These are phyloP conservation scores for Colletotrichum agaves DNA, from an alignment of 2,329 filamentous ascomycete genomes.

Conservation along the genomic window DNA sequence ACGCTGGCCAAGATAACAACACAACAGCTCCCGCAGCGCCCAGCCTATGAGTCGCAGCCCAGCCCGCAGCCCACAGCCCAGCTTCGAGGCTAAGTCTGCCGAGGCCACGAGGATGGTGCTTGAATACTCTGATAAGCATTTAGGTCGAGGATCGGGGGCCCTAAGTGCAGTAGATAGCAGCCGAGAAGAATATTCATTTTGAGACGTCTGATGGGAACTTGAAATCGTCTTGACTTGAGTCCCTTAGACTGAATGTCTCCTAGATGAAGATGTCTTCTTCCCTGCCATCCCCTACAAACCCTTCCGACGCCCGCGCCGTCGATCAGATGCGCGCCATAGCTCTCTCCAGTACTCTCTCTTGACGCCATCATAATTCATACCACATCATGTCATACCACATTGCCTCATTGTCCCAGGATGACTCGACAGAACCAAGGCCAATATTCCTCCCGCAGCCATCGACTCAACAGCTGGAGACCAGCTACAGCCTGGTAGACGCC, in stretches of 20 bases:
- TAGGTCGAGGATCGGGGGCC: background rate
- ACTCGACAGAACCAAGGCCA: background rate
- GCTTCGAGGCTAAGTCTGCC: background rate
- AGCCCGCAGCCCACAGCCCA: background rate
- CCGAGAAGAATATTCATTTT: background rate
- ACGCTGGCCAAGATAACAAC: background rate
- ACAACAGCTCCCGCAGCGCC: background rate
- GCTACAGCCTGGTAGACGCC: background rate
- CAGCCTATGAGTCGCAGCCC: background rate
- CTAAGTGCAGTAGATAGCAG: background rate
- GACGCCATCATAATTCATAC: background rate
- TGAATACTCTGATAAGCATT: background rate
- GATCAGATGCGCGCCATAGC: background rate
- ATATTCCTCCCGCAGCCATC: background rate
- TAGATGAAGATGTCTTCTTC: background rate
- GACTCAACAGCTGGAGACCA: slow-evolving; percentile 1
- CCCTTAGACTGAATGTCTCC: background rate
- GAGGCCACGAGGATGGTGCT: background rate
- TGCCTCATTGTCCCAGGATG: background rate
- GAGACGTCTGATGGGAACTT: background rate
- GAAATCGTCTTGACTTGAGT: background rate
- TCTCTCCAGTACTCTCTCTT: background rate
- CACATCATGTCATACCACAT: background rate
- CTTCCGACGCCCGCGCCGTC: background rate
- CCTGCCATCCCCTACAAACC: background rate